These are phyloP conservation scores for Coemansia sp. DNA, from an alignment of 192 early-diverging fungal genomes.

Conservation along the genomic window DNA sequence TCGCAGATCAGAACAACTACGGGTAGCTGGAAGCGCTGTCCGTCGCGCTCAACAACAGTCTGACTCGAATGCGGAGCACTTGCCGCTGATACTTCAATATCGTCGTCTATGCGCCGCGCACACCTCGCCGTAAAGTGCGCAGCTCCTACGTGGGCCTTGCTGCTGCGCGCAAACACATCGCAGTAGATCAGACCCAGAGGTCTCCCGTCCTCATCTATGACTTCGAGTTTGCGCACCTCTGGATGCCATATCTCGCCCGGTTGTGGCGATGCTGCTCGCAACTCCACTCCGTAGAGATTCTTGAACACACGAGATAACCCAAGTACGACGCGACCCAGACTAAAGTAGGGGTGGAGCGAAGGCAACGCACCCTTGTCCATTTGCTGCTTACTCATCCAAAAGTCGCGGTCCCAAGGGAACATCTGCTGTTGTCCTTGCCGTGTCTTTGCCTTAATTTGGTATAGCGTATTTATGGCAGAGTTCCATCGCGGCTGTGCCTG, in stretches of 20 bases:
- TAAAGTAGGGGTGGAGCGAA: slow-evolving; percentile 75
- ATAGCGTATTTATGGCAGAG: too few species aligned
- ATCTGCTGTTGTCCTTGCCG: slow-evolving; percentile 13
- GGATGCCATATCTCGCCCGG: slow-evolving; percentile 91
- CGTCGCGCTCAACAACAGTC: slow-evolving; percentile 53
- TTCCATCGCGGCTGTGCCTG: slow-evolving; percentile 63
- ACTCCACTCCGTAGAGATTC: slow-evolving; percentile 83
- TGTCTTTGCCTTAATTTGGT: background rate
- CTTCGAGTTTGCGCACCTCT: slow-evolving; percentile 89
- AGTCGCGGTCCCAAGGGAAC: slow-evolving; percentile 87
- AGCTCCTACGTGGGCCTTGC: slow-evolving; percentile 77
- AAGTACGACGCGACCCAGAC: slow-evolving; percentile 85
- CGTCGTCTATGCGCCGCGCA: slow-evolving; percentile 84
- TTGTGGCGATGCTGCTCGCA: slow-evolving; percentile 67
- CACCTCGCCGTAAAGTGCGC: slow-evolving; percentile 97
- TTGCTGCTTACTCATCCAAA: slow-evolving; percentile 61
- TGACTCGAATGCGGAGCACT: slow-evolving; percentile 26
- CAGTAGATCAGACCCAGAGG: slow-evolving; percentile 92
- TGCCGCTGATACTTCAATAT: slow-evolving; percentile 41
- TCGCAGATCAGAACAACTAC: slow-evolving; percentile 77
- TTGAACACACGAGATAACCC: slow-evolving; percentile 87
- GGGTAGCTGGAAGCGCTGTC: slow-evolving; percentile 66
- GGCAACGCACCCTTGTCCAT: slow-evolving; percentile 46
- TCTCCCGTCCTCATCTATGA: slow-evolving; percentile 86
- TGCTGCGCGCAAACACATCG: slow-evolving; percentile 81